Evolutionary conservation across 768 basidiomycete species (phyloP).

Genomic region (Strobilomyces echinocephalus): DNA sequence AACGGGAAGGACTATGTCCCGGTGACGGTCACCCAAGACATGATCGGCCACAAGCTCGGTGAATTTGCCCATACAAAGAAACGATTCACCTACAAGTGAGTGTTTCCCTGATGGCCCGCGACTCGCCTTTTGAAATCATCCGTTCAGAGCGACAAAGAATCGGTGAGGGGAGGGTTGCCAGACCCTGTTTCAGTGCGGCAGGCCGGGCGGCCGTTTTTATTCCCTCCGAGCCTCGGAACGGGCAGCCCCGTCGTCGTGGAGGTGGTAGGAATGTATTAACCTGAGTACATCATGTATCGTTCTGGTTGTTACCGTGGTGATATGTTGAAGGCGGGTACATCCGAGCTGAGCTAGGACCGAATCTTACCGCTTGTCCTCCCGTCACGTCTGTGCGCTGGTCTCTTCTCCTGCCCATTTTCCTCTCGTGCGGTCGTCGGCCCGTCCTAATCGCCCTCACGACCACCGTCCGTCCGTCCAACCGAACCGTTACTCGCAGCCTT

Average conservation of each 20-base stretch:
- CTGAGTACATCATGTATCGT: slow-evolving; percentile 1
- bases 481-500: background rate
- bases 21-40: slow-evolving; percentile 86
- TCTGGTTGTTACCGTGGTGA: slow-evolving; percentile 28
- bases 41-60: slow-evolving; percentile 98
- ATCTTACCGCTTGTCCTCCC: background rate
- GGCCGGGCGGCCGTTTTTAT: background rate
- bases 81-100: slow-evolving; percentile 80
- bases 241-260: background rate
- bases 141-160: slow-evolving; percentile 39
- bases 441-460: background rate
- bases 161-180: slow-evolving; percentile 9
- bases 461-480: background rate
- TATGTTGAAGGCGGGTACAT: slow-evolving; percentile 26
- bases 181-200: background rate
- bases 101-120: slow-evolving; percentile 14
- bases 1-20: slow-evolving; percentile 90
- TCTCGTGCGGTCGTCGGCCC: slow-evolving; percentile 2
- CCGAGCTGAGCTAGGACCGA: slow-evolving; percentile 20
- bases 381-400: background rate
- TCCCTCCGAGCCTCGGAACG: background rate
- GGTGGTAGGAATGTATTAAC: background rate
- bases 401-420: background rate
- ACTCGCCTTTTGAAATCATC: slow-evolving; percentile 1
- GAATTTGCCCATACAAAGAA: slow-evolving; percentile 92